Evolutionary conservation across 441 rosid genomes (phyloP).

Genomic region (Syzygium malaccense): DNA sequence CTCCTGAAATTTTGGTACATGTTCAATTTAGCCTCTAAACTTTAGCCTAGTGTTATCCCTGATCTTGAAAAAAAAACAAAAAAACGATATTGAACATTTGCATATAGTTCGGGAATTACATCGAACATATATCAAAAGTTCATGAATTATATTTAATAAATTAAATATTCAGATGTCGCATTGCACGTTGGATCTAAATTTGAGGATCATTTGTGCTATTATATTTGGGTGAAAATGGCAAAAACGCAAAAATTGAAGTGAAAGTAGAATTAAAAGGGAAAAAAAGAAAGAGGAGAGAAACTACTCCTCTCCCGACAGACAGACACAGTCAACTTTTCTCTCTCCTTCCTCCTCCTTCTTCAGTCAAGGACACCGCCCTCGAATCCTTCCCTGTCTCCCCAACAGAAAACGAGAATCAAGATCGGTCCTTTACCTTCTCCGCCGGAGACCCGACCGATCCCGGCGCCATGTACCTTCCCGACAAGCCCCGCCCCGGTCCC

Average conservation of each 20-base stretch:
- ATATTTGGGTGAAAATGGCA: neutral
- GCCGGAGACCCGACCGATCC: neutral
- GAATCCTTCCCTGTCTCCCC: neutral
- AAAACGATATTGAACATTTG: too few relatives aligned
- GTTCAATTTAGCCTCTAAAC: too few relatives aligned
- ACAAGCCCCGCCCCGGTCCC: neutral
- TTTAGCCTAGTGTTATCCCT: too few relatives aligned
- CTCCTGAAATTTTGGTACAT: too few relatives aligned
- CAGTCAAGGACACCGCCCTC: neutral
- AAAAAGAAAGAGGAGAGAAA: neutral
- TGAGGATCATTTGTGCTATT: too few relatives aligned
- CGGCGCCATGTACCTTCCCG: neutral
- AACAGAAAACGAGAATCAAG: neutral
- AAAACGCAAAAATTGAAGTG: neutral
- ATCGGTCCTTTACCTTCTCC: neutral
- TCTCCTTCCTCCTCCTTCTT: neutral
- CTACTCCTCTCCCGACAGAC: neutral
- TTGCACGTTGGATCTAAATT: too few relatives aligned
- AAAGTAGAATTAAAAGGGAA: neutral
- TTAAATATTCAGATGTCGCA: too few relatives aligned
- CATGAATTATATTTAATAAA: too few relatives aligned
- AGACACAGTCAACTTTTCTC: neutral
- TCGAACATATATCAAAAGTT: too few relatives aligned
- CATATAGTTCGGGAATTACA: too few relatives aligned
- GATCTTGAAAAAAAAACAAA: too few relatives aligned